phyloP scores from a whole-genome alignment of 768 basidiomycete genomes.

The Pisolithus microcarpus region DNA sequence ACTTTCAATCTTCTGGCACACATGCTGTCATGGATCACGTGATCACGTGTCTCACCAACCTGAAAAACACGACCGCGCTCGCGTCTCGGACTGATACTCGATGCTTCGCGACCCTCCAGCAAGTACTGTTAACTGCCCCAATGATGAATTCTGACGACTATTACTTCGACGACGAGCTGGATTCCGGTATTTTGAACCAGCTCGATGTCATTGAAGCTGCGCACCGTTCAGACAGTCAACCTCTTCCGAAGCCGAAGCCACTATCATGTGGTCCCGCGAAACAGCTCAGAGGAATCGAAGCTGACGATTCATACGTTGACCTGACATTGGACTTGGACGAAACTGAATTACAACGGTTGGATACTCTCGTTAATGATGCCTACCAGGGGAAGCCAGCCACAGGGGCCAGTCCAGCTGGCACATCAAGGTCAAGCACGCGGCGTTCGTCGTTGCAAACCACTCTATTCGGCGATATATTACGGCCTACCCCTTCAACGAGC shows the following conservation, averaged over 20 bases:
- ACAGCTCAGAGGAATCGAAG: constrained; percentile 13
- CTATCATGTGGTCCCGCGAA: constrained; percentile 10
- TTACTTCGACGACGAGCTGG: constrained; percentile 63
- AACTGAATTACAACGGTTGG: constrained; percentile 45
- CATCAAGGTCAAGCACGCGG: constrained; percentile 20
- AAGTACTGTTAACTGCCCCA: not conserved
- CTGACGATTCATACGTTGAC: constrained; percentile 45
- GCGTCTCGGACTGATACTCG: not conserved
- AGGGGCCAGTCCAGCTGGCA: constrained; percentile 31
- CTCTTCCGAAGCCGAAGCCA: constrained; percentile 7
- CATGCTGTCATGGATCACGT: constrained; percentile 6
- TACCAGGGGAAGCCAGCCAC: constrained; percentile 36
- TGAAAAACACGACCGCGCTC: not conserved
- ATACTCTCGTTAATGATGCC: constrained; percentile 44
- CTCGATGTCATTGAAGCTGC: constrained; percentile 69
- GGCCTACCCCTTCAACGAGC: constrained; percentile 25
- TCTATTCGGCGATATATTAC: constrained; percentile 54
- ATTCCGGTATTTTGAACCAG: constrained; percentile 51
- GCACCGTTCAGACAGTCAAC: constrained; percentile 23
- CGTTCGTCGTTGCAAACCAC: constrained; percentile 53
- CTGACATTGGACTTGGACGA: constrained; percentile 53
- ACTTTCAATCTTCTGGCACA: not conserved
- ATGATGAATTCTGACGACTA: constrained; percentile 73
- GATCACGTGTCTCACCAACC: constrained; percentile 5
- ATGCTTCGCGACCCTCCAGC: no score